A percentile compares a stretch with the other conserved stretches of the same genome.
Conservation (phyloP, 805 yeast genomes). For the Pichia occidentalis region DNA sequence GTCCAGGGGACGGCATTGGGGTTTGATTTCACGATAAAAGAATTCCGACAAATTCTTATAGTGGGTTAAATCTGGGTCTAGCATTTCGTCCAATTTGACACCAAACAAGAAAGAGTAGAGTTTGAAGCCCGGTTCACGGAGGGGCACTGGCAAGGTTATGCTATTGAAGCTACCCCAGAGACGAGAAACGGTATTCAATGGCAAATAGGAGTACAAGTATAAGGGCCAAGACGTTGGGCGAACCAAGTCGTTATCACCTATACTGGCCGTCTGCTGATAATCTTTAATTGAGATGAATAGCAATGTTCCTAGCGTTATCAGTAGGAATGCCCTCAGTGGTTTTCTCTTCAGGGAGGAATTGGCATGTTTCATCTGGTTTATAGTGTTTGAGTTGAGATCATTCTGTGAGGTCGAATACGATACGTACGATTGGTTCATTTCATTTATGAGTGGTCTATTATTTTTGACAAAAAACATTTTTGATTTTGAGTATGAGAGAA, state of each 20-base stretch:
- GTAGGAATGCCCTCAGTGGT: slow-evolving; percentile 8
- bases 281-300: slow-evolving; percentile 15
- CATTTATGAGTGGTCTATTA: background rate
- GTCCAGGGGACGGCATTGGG: slow-evolving; percentile 73
- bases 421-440: too few relatives aligned
- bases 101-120: slow-evolving; percentile 79
- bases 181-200: slow-evolving; percentile 84
- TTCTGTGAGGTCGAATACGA: background rate
- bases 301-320: slow-evolving; percentile 12
- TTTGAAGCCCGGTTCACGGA: slow-evolving; percentile 74
- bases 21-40: slow-evolving; percentile 74
- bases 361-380: background rate
- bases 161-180: slow-evolving; percentile 92
- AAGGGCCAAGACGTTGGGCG: slow-evolving; percentile 81
- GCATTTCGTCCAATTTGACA: slow-evolving; percentile 83
- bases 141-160: slow-evolving; percentile 78
- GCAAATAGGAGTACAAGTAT: slow-evolving; percentile 83
- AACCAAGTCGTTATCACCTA: slow-evolving; percentile 29
- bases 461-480: slow-evolving; percentile 3
- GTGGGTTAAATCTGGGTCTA: slow-evolving; percentile 66
- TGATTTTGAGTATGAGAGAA: background rate
- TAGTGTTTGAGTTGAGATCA: background rate
- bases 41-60: slow-evolving; percentile 84
- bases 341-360: slow-evolving; percentile 1
- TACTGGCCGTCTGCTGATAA: slow-evolving; percentile 18